Evolutionary conservation across 306 rosid species (phyloP), one percentile per base, ranked within the genome.

Genomic region (Fragaria nilgerrensis): DNA sequence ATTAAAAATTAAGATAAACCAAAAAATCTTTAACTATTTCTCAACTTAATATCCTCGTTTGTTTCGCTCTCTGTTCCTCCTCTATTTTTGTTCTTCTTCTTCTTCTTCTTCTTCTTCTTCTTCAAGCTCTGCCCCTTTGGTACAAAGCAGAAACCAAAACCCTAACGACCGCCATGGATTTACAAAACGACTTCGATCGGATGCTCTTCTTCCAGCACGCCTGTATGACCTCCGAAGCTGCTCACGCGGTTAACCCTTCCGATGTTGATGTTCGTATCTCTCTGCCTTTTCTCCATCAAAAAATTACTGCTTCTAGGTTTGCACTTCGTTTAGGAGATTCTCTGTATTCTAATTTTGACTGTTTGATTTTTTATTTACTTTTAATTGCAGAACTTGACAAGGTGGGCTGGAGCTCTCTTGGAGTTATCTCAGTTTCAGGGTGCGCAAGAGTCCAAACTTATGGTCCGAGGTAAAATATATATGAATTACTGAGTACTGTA

Each of bases 371-470:
- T 55, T 55, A 2, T 53, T 53, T 49, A 16, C 55, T 56, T 44
- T 39, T 76, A 9, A 58, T 8, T 77, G 80, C 82, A 94, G 98
- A 94, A 94, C 83, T 87, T 94, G 88, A 85, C 96, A 23, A 88
- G 93, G 78, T 94, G 98, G 98, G 97, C 89, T 8, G 96, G 96
- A 75, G 92, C 92, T 75, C 79, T 92, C 22, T 74, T 92, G 19
- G 97, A 94, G 85, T 58, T 94, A 75, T 92, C 97, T 72, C 95
- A 90, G 86, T 94, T 94, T 85, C 97, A 92, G 88, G 76, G 6
- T 32, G 79, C 83, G 56, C 75, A 87, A 0, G 95, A 88, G 0
- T 86, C 97, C 14, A 94, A 90, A 82, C 82, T 77, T 78, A 89
- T 90, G 95, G 85, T 84, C 41, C 76, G 78, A 83, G 97, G 97